phyloP scores from a whole-genome alignment of 805 yeast genomes.

The Candida boidinii region DNA sequence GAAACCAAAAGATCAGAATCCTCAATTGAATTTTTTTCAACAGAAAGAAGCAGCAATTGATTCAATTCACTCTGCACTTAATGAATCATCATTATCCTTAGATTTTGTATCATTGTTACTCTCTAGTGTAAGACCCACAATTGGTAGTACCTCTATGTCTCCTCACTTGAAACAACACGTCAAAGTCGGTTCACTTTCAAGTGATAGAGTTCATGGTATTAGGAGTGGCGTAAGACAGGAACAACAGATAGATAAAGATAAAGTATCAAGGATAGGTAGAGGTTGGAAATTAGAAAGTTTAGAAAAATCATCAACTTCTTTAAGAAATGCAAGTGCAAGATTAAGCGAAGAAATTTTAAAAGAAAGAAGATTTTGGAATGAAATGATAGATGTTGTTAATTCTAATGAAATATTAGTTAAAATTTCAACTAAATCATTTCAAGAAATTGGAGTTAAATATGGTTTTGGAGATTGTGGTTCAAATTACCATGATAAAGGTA shows the following conservation, averaged over 20 bases:
- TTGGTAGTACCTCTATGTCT: constrained; percentile 83
- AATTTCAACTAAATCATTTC: constrained; percentile 46
- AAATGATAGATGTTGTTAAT: constrained; percentile 32
- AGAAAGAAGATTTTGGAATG: constrained; percentile 66
- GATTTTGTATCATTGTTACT: constrained; percentile 82
- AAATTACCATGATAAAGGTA: constrained; percentile 60
- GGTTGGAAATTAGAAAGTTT: constrained; percentile 86
- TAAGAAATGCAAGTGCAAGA: constrained; percentile 42
- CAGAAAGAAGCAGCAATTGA: constrained; percentile 46
- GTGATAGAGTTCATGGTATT: constrained; percentile 31
- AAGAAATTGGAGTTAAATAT: constrained; percentile 68
- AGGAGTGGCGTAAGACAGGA: constrained; percentile 11
- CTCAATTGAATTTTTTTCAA: constrained; percentile 34
- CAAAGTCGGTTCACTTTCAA: constrained; percentile 65
- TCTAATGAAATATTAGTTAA: constrained; percentile 60
- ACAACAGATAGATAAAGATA: constrained; percentile 3
- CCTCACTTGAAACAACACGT: constrained; percentile 69
- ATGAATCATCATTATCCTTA: constrained; percentile 80
- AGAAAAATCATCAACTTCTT: constrained; percentile 39
- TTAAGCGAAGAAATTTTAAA: constrained; percentile 45
- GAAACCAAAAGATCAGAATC: constrained; percentile 6
- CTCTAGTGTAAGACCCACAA: constrained; percentile 75
- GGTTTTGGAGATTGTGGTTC: constrained; percentile 94
- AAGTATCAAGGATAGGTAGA: constrained; percentile 36
- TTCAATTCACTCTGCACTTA: constrained; percentile 58